Percentiles rank a stretch among this genome's conserved stretches.
Evolutionary conservation across 75 land plant genomes (phyloP).

Genomic region (Selaginella tamariscina): DNA sequence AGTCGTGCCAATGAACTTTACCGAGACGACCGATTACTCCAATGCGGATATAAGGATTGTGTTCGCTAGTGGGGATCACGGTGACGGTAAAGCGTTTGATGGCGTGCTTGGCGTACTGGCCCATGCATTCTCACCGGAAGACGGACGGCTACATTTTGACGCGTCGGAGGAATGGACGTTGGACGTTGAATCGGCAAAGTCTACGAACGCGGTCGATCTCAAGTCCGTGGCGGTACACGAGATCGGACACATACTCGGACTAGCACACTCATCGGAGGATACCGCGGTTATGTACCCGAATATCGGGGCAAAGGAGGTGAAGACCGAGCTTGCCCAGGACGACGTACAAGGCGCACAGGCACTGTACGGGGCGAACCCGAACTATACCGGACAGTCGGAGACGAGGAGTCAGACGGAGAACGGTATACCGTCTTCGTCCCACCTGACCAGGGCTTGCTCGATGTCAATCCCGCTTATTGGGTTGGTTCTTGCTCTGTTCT

Average conservation of each 20-base stretch:
- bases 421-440: background rate
- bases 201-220: conserved; percentile 7
- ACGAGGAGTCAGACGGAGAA: conserved; percentile 2
- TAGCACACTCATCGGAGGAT: background rate
- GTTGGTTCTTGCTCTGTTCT: too few species aligned
- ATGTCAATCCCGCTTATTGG: too few species aligned
- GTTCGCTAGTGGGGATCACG: conserved; percentile 14
- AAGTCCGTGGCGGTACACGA: conserved; percentile 4
- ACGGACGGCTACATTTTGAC: conserved; percentile 23
- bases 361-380: background rate
- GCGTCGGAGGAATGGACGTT: conserved; percentile 18
- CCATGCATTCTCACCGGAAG: conserved; percentile 23
- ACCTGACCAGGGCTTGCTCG: too few species aligned
- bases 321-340: background rate
- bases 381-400: background rate
- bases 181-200: background rate
- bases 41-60: conserved; percentile 18
- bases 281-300: background rate
- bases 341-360: conserved; percentile 4
- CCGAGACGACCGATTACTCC: conserved; percentile 5
- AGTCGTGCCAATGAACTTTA: conserved; percentile 18
- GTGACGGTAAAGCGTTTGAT: conserved; percentile 14
- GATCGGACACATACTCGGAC: conserved; percentile 4
- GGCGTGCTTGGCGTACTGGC: conserved; percentile 19
- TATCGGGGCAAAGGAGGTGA: background rate